Evolutionary conservation across 1,284 basidiomycete species (phyloP), one percentile per base, ranked within the genome.

Genomic region (Sporisorium reilianum): DNA sequence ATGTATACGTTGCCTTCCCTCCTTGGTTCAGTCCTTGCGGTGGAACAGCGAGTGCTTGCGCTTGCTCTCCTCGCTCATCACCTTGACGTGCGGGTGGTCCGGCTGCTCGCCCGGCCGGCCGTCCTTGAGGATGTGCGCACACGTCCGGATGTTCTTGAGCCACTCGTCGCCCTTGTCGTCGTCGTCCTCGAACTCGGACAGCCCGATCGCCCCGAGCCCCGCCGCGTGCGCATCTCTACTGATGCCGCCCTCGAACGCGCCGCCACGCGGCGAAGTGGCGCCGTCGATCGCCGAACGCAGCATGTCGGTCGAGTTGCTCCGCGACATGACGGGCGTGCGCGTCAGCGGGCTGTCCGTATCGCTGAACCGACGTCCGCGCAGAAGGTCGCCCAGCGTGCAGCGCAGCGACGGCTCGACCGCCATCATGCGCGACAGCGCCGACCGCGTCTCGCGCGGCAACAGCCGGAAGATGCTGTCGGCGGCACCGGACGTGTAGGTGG

Each of bases 391-490:
- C 57, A 99, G 89, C 26, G 97, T 98, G 85, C 94, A 97, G 38
- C 97, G 90, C 58, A 92, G 90, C 10, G 89, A 87, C 1, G 95
- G 93, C 84, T 98, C 95, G 58, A 98, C 90, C 68, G 91, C 91
- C 79, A 99, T 88, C 97, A 99, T 99, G 57, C 95, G 90, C 67
- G 94, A 91, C 58, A 99, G 88, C 11, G 93, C 94, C 16, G 90
- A 74, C 16, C 81, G 74, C 26, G 81, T 91, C 86, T 98, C 96
- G 64, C 96, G 91, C 6, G 96, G 96, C 22, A 99, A 88, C 7
- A 99, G 88, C n/a, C 95, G 90, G 89, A 99, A 99, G 83, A 99
- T 97, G 32, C 93, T 95, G 85, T 99, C 96, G n/a, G 93, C 91
- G 9, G 93, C 93, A 44, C 91, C 93, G 10, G 87, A 88, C 84